These are phyloP conservation scores for Petunia secreta DNA, from an alignment of 257 asterid genomes.

Conservation along the genomic window DNA sequence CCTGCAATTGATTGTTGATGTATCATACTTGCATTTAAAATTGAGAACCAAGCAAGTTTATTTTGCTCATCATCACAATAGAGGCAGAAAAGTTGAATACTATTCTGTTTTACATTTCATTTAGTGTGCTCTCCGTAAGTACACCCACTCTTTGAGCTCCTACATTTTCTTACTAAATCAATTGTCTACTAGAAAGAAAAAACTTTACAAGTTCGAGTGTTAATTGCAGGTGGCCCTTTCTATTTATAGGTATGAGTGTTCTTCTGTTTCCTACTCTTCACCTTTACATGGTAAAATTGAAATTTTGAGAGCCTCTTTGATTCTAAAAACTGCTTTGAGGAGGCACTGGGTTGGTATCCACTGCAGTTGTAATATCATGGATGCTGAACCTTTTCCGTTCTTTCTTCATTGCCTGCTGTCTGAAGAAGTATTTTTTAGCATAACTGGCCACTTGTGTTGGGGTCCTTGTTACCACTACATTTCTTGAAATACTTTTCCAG, in stretches of 20 bases:
- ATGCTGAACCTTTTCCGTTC: constrained; percentile 89
- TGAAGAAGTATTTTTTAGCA: constrained; percentile 83
- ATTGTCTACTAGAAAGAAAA: constrained; percentile 28
- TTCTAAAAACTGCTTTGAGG: constrained; percentile 54
- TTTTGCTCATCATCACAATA: neutral
- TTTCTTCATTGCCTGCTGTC: constrained; percentile 70
- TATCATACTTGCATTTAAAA: neutral
- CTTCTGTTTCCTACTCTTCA: constrained; percentile 33
- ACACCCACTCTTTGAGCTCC: constrained; percentile 22
- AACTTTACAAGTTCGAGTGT: constrained; percentile 46
- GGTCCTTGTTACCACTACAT: constrained; percentile 81
- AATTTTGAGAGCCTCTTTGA: constrained; percentile 50
- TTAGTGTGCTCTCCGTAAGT: constrained; percentile 1
- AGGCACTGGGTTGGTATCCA: constrained; percentile 52
- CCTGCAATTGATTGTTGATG: constrained; percentile 5
- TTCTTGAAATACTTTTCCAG: constrained; percentile 95
- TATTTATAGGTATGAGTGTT: constrained; percentile 31
- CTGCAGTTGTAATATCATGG: constrained; percentile 79
- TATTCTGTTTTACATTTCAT: constrained; percentile 2
- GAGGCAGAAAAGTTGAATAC: neutral
- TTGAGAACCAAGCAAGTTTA: neutral
- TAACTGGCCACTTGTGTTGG: constrained; percentile 96
- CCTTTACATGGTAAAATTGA: constrained; percentile 43
- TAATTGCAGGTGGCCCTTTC: constrained; percentile 27
- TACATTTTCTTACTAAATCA: constrained; percentile 25